Evolutionary conservation across 345 rosid species (phyloP).

Genomic region (Salix caprea): DNA sequence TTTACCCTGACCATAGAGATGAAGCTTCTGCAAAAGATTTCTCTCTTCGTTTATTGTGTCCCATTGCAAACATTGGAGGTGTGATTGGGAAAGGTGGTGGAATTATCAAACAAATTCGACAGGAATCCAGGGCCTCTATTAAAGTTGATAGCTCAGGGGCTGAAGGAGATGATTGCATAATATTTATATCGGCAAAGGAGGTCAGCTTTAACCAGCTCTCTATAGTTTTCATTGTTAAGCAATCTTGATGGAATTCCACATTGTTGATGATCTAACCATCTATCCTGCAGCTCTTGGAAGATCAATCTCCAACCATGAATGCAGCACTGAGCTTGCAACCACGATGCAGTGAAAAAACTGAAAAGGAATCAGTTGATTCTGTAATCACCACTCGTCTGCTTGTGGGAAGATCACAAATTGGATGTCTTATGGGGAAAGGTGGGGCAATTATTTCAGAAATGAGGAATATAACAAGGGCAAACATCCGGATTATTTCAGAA

Average conservation of each 20-base stretch:
- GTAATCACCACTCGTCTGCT: slow-evolving; percentile 34
- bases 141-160: slow-evolving; percentile 35
- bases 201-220: slow-evolving; percentile 4
- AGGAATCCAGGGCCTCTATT: slow-evolving; percentile 32
- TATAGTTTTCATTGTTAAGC: background rate
- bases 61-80: slow-evolving; percentile 29
- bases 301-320: slow-evolving; percentile 29
- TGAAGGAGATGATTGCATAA: slow-evolving; percentile 36
- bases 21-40: slow-evolving; percentile 25
- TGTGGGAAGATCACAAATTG: slow-evolving; percentile 32
- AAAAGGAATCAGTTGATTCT: slow-evolving; percentile 33
- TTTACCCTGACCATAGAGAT: slow-evolving; percentile 26
- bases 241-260: background rate
- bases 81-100: slow-evolving; percentile 35
- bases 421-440: slow-evolving; percentile 38
- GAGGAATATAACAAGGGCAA: slow-evolving; percentile 32
- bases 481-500: slow-evolving; percentile 26
- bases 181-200: slow-evolving; percentile 35
- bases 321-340: slow-evolving; percentile 35
- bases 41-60: slow-evolving; percentile 30
- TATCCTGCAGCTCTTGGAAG: slow-evolving; percentile 21
- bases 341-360: slow-evolving; percentile 35
- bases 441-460: slow-evolving; percentile 36
- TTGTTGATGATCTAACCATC: background rate
- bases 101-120: slow-evolving; percentile 30